A percentile compares a stretch with the other conserved stretches of the same genome.
phyloP scores from a whole-genome alignment of 2,329 filamentous ascomycete species.

The Byssoonygena ceratinophila region DNA sequence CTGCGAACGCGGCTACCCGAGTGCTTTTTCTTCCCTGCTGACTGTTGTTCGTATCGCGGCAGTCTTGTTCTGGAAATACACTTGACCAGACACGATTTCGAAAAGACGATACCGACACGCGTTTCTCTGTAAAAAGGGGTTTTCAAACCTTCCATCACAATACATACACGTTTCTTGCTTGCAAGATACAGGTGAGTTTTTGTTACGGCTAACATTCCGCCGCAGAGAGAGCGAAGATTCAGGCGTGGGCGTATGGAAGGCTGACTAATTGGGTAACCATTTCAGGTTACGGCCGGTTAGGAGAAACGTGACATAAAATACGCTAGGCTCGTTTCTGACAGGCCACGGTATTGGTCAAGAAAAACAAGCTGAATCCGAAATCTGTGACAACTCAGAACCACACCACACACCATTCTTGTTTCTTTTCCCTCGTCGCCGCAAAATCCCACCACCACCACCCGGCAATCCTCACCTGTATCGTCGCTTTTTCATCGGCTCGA shows the following conservation, averaged over 20 bases:
- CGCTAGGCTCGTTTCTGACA: constrained; percentile 14
- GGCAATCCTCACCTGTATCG: not conserved
- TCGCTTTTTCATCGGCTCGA: not conserved
- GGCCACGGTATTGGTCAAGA: constrained; percentile 13
- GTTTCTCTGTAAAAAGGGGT: not conserved
- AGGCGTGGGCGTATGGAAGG: not conserved
- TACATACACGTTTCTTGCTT: not conserved
- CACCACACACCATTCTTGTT: constrained; percentile 4
- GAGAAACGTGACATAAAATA: constrained; percentile 15
- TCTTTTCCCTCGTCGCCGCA: constrained; percentile 7
- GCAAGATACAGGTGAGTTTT: not conserved
- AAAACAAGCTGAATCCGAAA: constrained; percentile 12
- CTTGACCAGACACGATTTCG: constrained; percentile 3
- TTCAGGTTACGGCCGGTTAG: constrained; percentile 1
- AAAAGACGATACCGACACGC: constrained; percentile 9
- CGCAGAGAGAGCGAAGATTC: not conserved
- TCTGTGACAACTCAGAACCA: constrained; percentile 13
- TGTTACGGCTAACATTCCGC: not conserved
- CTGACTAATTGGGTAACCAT: constrained; percentile 2
- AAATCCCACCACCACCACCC: not conserved
- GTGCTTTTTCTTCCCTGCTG: not conserved
- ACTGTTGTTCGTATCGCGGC: not conserved
- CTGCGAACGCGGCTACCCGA: not conserved
- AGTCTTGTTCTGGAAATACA: constrained; percentile 11
- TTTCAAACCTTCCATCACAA: not conserved